Base-by-base conservation (phyloP, 768 basidiomycete genomes). In the Lanmaoa rubissima region DNA sequence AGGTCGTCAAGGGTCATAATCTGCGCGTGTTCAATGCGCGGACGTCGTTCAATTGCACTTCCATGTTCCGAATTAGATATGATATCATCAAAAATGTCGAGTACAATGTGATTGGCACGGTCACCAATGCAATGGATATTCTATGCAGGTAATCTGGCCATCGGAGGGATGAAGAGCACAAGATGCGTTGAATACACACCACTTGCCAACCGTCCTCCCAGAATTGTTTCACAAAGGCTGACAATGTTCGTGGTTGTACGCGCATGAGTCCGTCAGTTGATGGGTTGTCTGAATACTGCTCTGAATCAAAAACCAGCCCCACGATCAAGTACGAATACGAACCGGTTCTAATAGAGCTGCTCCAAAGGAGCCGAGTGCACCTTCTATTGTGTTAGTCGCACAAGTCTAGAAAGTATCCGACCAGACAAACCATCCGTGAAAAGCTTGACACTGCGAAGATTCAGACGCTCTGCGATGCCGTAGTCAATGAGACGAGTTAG, bases 21-120 rank as follows among this genome's bases (percentile, higher is more conserved):
- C 69, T 98, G 96, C 0, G 94, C 89, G 71, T 98, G 96, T 68
- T 98, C 96, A 10, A 97, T 85, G 41, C 96, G 79, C 1, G 92
- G 88, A 12, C 94, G 78, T 69, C 84, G 81, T 50, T 75, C 70
- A 61, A 41, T 73, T 61, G 35, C 68, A 64, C 51, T 62, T 10
- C 54, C 64, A 16, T 46, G 69, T 66, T 53, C 51, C 12, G 64
- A 50, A 26, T 58, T 54, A 3, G 65, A 56, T 11, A 92, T 62
- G 3, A 89, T 75, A 7, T 77, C 72, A 68, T 95, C 90, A 65
- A 90, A 94, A 10, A 93, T 86, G 65, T 97, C 85, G 24, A 98
- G 79, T 2, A 93, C 82, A 32, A 88, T 76, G 34, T 87, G 79
- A 66, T 96, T 97, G 34, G 93, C 94, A 43, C 85, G 84, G 65